Percentiles rank a stretch among this genome's conserved stretches.
Conservation (phyloP, 2,329 filamentous ascomycete species). For the Aspergillus sp. region DNA sequence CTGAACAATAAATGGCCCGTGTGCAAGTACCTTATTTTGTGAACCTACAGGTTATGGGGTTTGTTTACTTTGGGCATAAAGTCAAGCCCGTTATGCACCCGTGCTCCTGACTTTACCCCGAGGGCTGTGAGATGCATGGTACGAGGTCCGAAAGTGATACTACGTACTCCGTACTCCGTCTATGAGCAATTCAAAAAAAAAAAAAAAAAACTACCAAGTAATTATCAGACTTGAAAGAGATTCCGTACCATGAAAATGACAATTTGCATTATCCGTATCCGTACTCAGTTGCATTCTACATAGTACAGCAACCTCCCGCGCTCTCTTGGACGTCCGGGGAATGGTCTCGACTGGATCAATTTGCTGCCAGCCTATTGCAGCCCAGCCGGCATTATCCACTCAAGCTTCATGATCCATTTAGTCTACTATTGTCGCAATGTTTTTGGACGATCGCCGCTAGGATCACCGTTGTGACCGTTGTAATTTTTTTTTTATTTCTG, state of each 20-base stretch:
- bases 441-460: conserved; percentile 25
- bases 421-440: conserved; percentile 6
- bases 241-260: background rate
- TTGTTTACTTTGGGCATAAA: background rate
- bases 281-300: background rate
- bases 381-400: conserved; percentile 11
- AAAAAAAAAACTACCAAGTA: too few relatives aligned
- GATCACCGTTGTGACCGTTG: conserved; percentile 19
- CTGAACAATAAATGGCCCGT: background rate
- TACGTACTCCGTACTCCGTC: too few relatives aligned
- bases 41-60: conserved; percentile 2
- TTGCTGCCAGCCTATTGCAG: conserved; percentile 7
- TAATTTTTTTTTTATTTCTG: background rate
- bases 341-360: conserved; percentile 11
- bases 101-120: background rate
- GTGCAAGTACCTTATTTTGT: background rate
- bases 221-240: background rate
- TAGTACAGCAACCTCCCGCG: background rate
- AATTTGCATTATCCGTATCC: background rate
- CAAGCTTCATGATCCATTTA: conserved; percentile 17
- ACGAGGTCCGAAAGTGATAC: too few relatives aligned
- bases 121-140: background rate
- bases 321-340: conserved; percentile 2
- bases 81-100: background rate
- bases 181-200: too few relatives aligned